Evolutionary conservation across 345 rosid species (phyloP).

Genomic region (Populus euphratica): DNA sequence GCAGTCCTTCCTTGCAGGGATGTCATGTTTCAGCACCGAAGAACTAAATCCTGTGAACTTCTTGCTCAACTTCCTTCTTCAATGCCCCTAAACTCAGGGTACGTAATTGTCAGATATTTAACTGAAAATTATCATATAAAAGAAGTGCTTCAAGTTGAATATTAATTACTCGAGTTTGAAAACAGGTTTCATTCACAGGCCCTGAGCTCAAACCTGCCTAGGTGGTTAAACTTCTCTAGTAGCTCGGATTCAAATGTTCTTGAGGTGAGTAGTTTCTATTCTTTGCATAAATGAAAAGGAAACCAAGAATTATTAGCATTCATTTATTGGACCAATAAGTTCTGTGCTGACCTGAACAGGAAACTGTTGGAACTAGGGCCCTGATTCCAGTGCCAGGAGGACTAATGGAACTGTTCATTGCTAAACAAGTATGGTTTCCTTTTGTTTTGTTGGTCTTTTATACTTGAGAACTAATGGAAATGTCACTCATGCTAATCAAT

Average conservation of each 20-base stretch:
- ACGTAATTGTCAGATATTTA: constrained; percentile 22
- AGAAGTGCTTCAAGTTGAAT: neutral
- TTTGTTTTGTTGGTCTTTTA: neutral
- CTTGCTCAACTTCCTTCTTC: constrained; percentile 66
- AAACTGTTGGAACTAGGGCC: constrained; percentile 67
- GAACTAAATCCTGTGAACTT: constrained; percentile 63
- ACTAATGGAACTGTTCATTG: constrained; percentile 66
- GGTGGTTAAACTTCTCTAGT: constrained; percentile 62
- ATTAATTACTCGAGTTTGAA: neutral
- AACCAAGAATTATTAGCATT: neutral
- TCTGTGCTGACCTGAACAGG: constrained; percentile 33
- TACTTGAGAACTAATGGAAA: too few relatives aligned
- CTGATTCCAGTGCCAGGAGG: constrained; percentile 80
- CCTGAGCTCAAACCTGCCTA: constrained; percentile 59
- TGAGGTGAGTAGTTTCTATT: constrained; percentile 38
- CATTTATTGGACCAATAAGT: neutral
- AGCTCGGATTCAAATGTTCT: constrained; percentile 40
- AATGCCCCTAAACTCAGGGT: constrained; percentile 63
- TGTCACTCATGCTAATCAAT: neutral
- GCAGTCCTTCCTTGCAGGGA: constrained; percentile 54
- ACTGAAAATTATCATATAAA: neutral
- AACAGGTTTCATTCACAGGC: constrained; percentile 64
- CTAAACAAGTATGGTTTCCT: constrained; percentile 52
- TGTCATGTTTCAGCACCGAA: constrained; percentile 58
- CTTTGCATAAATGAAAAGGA: too few relatives aligned